These are phyloP conservation scores for Candida tropicalis DNA, from an alignment of 1,139 yeast species.

Conservation along the genomic window DNA sequence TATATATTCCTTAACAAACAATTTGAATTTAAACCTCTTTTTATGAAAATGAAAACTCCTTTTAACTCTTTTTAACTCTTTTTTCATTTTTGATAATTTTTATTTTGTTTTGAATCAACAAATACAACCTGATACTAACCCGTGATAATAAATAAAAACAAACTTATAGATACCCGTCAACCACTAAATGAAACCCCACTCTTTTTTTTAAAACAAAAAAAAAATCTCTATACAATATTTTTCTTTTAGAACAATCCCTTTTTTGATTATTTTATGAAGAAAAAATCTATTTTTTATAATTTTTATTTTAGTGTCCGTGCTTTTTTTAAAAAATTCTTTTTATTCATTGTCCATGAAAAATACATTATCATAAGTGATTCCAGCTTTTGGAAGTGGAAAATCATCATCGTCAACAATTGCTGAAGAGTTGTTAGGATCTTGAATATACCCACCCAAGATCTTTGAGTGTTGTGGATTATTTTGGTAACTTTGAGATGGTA, in stretches of 20 bases:
- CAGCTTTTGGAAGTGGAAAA: constrained; percentile 13
- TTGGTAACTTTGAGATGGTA: constrained; percentile 6
- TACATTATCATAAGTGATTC: constrained; percentile 40
- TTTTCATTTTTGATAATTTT: too few species aligned
- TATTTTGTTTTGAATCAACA: too few species aligned
- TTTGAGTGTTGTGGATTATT: constrained; percentile 5
- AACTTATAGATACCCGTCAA: too few species aligned
- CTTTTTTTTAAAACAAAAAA: too few species aligned
- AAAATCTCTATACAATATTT: too few species aligned
- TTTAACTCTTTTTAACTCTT: too few species aligned
- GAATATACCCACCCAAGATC: constrained; percentile 12
- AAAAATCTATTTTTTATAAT: not conserved
- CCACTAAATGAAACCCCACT: too few species aligned
- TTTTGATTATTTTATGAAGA: constrained; percentile 2
- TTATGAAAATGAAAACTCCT: too few species aligned
- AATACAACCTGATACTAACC: too few species aligned
- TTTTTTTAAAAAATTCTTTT: constrained; percentile 9
- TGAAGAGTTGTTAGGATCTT: constrained; percentile 40
- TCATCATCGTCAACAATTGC: constrained; percentile 47
- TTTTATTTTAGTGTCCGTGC: not conserved
- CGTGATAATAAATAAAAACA: too few species aligned
- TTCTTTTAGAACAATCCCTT: not conserved
- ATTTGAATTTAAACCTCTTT: not conserved
- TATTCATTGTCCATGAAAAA: constrained; percentile 36
- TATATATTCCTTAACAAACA: not conserved